Evolutionary conservation across 1,284 basidiomycete species (phyloP).

Genomic region (Boletus sp.): DNA sequence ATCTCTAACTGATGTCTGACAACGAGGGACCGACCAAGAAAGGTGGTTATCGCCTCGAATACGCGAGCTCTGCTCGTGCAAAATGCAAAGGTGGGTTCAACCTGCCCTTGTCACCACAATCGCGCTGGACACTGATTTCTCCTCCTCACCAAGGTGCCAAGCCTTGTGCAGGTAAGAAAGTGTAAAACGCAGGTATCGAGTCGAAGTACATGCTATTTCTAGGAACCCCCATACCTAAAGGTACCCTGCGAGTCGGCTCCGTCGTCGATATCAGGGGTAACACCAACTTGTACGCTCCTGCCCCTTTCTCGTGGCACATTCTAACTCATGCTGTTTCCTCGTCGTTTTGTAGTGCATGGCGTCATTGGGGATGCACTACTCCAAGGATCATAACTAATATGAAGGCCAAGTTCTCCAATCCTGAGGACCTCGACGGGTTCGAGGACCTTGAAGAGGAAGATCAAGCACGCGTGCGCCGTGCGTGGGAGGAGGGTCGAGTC

Average conservation of each 20-base stretch:
- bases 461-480: conserved; percentile 60
- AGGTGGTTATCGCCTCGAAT: conserved; percentile 75
- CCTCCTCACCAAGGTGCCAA: conserved; percentile 55
- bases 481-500: conserved; percentile 71
- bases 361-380: conserved; percentile 83
- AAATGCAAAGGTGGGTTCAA: conserved; percentile 74
- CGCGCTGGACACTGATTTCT: conserved; percentile 15
- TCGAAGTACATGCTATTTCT: conserved; percentile 15
- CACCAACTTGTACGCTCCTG: conserved; percentile 58
- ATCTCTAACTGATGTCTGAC: conserved; percentile 49
- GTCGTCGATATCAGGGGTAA: conserved; percentile 73
- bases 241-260: conserved; percentile 68
- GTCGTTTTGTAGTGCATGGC: conserved; percentile 53
- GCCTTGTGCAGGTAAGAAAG: conserved; percentile 61
- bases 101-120: conserved; percentile 18
- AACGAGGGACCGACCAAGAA: conserved; percentile 46
- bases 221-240: conserved; percentile 75
- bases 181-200: conserved; percentile 11
- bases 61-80: conserved; percentile 61
- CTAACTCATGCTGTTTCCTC: neutral
- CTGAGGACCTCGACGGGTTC: conserved; percentile 69
- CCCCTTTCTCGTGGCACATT: conserved; percentile 8
- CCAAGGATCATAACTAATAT: conserved; percentile 67
- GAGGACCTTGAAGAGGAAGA: conserved; percentile 64
- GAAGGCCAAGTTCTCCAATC: conserved; percentile 56